Evolutionary conservation across 345 rosid species (phyloP), one percentile per base, ranked within the genome.

Genomic region (Citropsis articulata): DNA sequence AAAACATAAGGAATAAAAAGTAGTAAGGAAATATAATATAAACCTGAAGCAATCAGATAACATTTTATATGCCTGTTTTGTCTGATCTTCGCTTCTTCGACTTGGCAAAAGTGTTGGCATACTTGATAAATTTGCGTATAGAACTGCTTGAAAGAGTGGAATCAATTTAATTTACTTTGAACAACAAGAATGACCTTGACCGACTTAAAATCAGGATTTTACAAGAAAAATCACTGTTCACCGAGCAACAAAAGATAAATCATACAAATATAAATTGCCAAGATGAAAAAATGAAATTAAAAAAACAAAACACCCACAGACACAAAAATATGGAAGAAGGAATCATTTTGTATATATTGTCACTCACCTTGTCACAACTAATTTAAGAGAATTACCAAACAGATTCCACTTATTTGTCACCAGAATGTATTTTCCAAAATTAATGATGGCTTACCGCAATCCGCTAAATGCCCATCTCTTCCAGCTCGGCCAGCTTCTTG

Each of bases 401-500:
- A 45, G 5, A 50, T 53, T 57, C 10, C 2, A 61, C 28, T 24
- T 63, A 53, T n/a, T 9, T 24, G 33, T 36, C 22, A 35, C 50
- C 8, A 42, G 12, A 61, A 55, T 8, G 33, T 38, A 70, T 24
- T 50, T 72, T 57, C 71, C 19, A 25, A 72, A 78, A 18, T 28
- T 7, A 68, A 25, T 48, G 78, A 70, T 30, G 71, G 64, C 97
- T 86, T 80, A 93, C 98, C 82, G 73, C 98, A 94, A 71, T 93
- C 93, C 59, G 98, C 91, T 77, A 87, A 80, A 80, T 91, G 86
- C 35, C 98, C 98, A 83, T 94, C 98, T 81, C 98, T 90, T 87
- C 98, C 97, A 81, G 97, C 96, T 85, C 98, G 97, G 67, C 98
- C 98, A 60, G 97, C 95, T 90, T 94, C 98, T 89, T 94, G 98